These are phyloP conservation scores for Syzygium aqueum DNA, from an alignment of 345 rosid genomes.

Conservation along the genomic window DNA sequence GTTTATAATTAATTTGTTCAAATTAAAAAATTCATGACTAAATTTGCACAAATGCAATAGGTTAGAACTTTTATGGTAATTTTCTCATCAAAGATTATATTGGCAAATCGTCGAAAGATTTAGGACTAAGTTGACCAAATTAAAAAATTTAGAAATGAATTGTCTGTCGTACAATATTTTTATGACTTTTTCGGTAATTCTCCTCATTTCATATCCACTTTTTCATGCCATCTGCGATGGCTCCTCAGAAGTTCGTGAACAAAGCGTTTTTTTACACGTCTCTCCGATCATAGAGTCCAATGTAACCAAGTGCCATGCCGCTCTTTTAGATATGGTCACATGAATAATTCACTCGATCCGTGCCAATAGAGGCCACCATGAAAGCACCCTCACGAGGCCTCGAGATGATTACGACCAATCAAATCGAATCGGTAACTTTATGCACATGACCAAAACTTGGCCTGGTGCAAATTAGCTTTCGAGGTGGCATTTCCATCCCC, in stretches of 20 bases:
- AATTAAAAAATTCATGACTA: too few relatives aligned
- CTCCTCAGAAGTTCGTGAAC: background rate
- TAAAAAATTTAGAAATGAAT: background rate
- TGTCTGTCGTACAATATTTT: background rate
- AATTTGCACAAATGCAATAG: too few relatives aligned
- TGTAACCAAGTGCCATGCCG: background rate
- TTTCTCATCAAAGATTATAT: background rate
- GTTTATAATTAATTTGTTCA: too few relatives aligned
- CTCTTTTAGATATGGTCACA: background rate
- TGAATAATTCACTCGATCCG: background rate
- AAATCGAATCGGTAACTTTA: background rate
- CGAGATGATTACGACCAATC: background rate
- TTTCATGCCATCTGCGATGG: background rate
- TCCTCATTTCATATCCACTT: background rate
- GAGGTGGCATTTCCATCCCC: background rate
- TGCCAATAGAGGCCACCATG: background rate
- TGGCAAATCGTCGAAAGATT: background rate
- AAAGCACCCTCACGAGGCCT: background rate
- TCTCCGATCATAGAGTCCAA: background rate
- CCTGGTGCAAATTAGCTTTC: background rate
- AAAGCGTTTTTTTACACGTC: background rate
- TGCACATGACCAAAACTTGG: background rate
- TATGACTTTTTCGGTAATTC: background rate
- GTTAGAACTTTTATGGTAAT: too few relatives aligned
- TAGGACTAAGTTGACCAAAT: background rate